These are phyloP conservation scores for Cyberlindnera maclurae DNA, from an alignment of 805 yeast genomes.

Conservation along the genomic window DNA sequence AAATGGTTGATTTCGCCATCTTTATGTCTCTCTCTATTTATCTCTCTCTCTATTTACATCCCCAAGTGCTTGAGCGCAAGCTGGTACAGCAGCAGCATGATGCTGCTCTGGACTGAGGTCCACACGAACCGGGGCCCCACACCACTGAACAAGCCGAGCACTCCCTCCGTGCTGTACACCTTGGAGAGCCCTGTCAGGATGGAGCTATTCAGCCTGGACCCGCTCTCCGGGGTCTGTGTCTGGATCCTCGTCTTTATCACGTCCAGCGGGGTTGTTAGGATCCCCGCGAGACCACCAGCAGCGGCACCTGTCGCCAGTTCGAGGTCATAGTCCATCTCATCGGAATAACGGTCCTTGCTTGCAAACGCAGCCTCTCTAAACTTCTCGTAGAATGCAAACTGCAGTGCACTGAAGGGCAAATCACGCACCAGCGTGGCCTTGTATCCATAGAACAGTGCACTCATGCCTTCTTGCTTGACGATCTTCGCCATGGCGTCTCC, in stretches of 20 bases:
- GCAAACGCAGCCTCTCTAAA: conserved; percentile 55
- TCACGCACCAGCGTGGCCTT: conserved; percentile 91
- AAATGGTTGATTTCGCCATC: too few species aligned
- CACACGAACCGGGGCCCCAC: conserved; percentile 95
- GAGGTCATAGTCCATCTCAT: conserved; percentile 40
- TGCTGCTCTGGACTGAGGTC: conserved; percentile 93
- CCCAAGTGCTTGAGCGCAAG: conserved; percentile 46
- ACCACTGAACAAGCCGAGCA: conserved; percentile 78
- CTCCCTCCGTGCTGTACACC: conserved; percentile 69
- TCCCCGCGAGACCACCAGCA: conserved; percentile 92
- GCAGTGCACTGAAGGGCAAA: conserved; percentile 91
- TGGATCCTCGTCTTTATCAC: conserved; percentile 91
- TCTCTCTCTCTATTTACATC: neutral
- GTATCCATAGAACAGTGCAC: conserved; percentile 81
- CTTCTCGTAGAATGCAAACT: conserved; percentile 90
- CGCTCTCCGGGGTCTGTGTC: conserved; percentile 53
- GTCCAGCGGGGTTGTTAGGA: conserved; percentile 83
- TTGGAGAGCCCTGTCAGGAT: conserved; percentile 43
- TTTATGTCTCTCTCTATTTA: neutral
- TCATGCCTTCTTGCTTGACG: conserved; percentile 59
- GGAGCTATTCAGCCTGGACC: conserved; percentile 31
- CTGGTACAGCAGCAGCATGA: conserved; percentile 88
- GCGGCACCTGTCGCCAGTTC: conserved; percentile 89
- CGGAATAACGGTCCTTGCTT: conserved; percentile 30
- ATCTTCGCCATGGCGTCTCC: conserved; percentile 65